These are phyloP conservation scores for Pythium guiyangense DNA, from an alignment of 352 stramenopile species.

Conservation along the genomic window DNA sequence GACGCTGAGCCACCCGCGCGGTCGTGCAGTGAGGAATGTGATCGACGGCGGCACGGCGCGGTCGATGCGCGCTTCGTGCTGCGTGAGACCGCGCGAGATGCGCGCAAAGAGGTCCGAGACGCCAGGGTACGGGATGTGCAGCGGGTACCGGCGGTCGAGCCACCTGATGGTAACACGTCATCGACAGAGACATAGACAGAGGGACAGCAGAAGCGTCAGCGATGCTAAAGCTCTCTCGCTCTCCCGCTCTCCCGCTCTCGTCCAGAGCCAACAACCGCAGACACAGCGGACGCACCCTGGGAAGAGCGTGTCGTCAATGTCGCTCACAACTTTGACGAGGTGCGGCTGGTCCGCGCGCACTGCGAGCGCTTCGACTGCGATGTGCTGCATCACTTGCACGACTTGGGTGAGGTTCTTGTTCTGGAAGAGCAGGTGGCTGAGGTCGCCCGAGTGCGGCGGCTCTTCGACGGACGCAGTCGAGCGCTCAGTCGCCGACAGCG, in stretches of 20 bases:
- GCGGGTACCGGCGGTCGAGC: conserved; percentile 66
- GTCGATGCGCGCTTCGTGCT: conserved; percentile 27
- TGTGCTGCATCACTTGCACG: conserved; percentile 81
- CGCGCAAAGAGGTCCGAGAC: conserved; percentile 65
- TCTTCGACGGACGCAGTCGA: conserved; percentile 17
- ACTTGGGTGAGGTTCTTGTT: conserved; percentile 81
- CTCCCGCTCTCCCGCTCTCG: no score
- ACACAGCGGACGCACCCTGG: conserved; percentile 24
- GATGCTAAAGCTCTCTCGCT: no score
- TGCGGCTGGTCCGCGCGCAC: conserved; percentile 48
- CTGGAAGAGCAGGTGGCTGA: conserved; percentile 70
- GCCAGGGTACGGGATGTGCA: conserved; percentile 76
- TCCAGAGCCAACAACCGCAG: background rate
- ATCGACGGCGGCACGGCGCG: conserved; percentile 40
- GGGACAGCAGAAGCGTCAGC: background rate
- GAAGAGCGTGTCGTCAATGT: conserved; percentile 85
- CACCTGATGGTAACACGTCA: conserved; percentile 18
- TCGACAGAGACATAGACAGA: no score
- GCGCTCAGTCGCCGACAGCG: background rate
- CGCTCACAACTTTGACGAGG: conserved; percentile 83
- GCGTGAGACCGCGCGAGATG: conserved; percentile 49
- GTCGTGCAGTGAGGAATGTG: conserved; percentile 78
- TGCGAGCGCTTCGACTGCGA: conserved; percentile 69
- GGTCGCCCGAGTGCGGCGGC: conserved; percentile 59
- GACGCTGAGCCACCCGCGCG: conserved; percentile 75